A percentile compares a stretch with the other conserved stretches of the same genome.
phyloP scores from a whole-genome alignment of 257 asterid genomes.

The Echium plantagineum region DNA sequence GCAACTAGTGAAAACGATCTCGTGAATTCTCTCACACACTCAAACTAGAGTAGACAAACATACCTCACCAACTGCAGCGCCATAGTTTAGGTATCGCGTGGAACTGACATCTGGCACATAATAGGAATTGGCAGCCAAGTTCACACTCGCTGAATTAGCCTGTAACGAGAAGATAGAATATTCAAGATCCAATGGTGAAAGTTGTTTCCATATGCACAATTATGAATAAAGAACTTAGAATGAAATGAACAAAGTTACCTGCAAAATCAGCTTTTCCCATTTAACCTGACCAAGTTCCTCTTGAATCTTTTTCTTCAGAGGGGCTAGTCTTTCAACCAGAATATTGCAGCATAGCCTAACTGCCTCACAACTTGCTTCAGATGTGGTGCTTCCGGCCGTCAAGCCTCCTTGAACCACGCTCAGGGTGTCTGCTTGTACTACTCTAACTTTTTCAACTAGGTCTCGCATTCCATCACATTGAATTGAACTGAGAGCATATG shows the following conservation, averaged over 20 bases:
- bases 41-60: too few species aligned
- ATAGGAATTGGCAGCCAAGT: constrained; percentile 40
- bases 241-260: constrained; percentile 25
- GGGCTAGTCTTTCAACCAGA: constrained; percentile 44
- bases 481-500: constrained; percentile 43
- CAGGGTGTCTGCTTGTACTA: constrained; percentile 61
- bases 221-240: too few species aligned
- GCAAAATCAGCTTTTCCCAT: constrained; percentile 48
- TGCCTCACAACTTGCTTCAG: constrained; percentile 73
- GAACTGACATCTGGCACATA: constrained; percentile 38
- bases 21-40: too few species aligned
- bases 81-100: constrained; percentile 38
- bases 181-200: too few species aligned
- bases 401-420: constrained; percentile 57
- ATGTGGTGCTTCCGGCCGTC: constrained; percentile 67
- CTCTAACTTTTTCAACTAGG: constrained; percentile 51
- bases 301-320: constrained; percentile 35
- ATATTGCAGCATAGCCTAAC: constrained; percentile 48
- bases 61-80: constrained; percentile 65
- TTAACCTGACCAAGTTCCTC: constrained; percentile 38
- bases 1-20: too few species aligned
- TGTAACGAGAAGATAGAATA: constrained; percentile 8
- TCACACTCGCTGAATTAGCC: constrained; percentile 38
- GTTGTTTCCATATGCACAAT: too few species aligned
- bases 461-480: constrained; percentile 36